Percentiles rank a stretch among this genome's conserved stretches.
Evolutionary conservation across 495 filamentous ascomycete genomes (phyloP).

Genomic region (Penicillium daleae): DNA sequence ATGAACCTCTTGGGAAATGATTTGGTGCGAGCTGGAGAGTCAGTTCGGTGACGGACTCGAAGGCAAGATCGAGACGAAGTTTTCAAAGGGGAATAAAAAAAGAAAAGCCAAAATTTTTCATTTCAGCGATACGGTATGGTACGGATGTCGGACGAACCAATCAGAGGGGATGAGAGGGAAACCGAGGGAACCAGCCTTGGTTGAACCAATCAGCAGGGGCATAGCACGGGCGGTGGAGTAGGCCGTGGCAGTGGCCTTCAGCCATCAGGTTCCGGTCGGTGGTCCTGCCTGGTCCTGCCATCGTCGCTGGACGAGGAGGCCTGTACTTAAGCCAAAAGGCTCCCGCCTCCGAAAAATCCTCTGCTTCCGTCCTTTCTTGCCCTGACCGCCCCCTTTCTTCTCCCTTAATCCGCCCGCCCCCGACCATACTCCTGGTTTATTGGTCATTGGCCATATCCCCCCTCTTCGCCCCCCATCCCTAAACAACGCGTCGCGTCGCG

Average conservation of each 20-base stretch:
- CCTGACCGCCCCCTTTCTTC: constrained; percentile 31
- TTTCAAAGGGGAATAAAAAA: not conserved
- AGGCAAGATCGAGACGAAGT: not conserved
- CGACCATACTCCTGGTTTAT: constrained; percentile 17
- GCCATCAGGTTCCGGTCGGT: not conserved
- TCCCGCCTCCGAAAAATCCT: constrained; percentile 47
- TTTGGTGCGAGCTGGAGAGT: not conserved
- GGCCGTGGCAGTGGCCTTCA: not conserved
- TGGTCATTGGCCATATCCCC: constrained; percentile 17
- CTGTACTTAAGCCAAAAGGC: constrained; percentile 58
- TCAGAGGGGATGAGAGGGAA: constrained; percentile 3
- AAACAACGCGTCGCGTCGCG: constrained; percentile 40
- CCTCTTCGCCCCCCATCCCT: constrained; percentile 15
- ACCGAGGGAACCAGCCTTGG: constrained; percentile 11
- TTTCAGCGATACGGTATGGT: constrained; percentile 15
- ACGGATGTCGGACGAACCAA: constrained; percentile 1
- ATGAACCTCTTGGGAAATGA: too few species aligned
- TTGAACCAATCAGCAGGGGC: constrained; percentile 40
- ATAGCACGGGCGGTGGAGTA: constrained; percentile 44
- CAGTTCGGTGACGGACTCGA: not conserved
- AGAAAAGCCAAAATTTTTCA: constrained; percentile 12
- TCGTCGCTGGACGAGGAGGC: not conserved
- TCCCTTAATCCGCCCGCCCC: too few species aligned
- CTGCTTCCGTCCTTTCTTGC: constrained; percentile 39
- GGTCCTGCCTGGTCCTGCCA: too few species aligned